These are phyloP conservation scores for Ricinus communis DNA, from an alignment of 345 rosid species.

Conservation along the genomic window DNA sequence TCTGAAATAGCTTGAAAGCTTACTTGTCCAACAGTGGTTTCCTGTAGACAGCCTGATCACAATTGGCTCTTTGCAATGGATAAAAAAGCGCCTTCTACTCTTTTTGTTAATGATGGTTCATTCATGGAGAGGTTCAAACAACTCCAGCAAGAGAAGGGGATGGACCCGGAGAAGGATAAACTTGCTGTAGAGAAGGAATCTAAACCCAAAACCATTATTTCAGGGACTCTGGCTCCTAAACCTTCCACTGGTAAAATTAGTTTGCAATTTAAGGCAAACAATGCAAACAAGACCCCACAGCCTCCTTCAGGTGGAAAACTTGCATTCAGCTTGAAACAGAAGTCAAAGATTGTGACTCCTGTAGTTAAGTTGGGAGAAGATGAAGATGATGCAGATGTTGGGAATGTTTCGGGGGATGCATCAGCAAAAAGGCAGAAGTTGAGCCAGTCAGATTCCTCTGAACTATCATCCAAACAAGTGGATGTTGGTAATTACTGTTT, in stretches of 20 bases:
- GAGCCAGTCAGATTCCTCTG: constrained; percentile 48
- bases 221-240: constrained; percentile 50
- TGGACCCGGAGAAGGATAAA: constrained; percentile 41
- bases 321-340: constrained; percentile 95
- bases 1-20: constrained; percentile 55
- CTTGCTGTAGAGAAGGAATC: constrained; percentile 46
- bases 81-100: constrained; percentile 65
- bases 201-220: constrained; percentile 57
- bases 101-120: constrained; percentile 94
- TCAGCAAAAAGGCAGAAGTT: constrained; percentile 70
- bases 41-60: constrained; percentile 29
- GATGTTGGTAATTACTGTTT: constrained; percentile 86
- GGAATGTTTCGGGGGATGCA: constrained; percentile 43
- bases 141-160: constrained; percentile 75
- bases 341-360: constrained; percentile 86
- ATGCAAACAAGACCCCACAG: constrained; percentile 39
- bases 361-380: constrained; percentile 76
- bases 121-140: constrained; percentile 99
- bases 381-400: constrained; percentile 59
- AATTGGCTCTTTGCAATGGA: constrained; percentile 59
- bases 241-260: constrained; percentile 39
- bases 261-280: constrained; percentile 49
- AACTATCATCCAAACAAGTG: constrained; percentile 41
- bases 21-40: constrained; percentile 55
- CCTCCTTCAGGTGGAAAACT: constrained; percentile 70